Base-by-base conservation (phyloP, 1,139 yeast genomes). In the Pichia sp. region DNA sequence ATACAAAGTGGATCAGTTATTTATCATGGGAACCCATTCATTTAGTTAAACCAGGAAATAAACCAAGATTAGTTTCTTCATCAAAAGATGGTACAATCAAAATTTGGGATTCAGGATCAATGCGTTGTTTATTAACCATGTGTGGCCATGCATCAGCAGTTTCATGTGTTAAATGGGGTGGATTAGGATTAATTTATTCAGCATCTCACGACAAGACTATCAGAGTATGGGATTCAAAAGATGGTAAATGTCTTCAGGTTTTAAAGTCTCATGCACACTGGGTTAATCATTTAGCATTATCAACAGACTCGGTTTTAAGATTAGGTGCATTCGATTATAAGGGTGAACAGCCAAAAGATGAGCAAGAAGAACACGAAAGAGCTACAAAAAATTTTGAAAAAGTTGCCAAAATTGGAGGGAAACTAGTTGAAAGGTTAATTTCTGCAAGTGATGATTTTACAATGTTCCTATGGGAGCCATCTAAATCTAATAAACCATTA, bases 361-460 rank as follows among this genome's bases (percentile, higher is more conserved):
- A 76, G 56, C 76, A 76, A 52, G 89, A 82, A 48, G 83, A 86
- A 42, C 78, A 76, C 61, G 69, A 68, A 48, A 77, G 74, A 60
- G 95, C 95, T 1, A 69, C 77, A 56, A 76, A 74, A 50, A 79
- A 83, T 60, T 93, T 85, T 68, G 93, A 87, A 58, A 85, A 87
- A 65, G 86, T 84, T 45, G 90, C 96, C 25, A 82, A 79, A 61
- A 70, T 81, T 44, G 82, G 83, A 47, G 96, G 96, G 25, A 70
- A 71, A 25, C 65, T 77, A 22, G 80, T 80, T 53, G 99, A 93
- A 68, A 75, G 96, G 59, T 79, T 93, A 65, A 97, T 90, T 9
- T 89, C 97, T 22, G 98, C 97, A 13, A 83, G 93, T 69, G 99
- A 93, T 66, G 99, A 93, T 70, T 91, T 93, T 70, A 93, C 99